Evolutionary conservation across 192 early-diverging fungal species (phyloP), one percentile per base, ranked within the genome.

Genomic region (Coemansia sp.): DNA sequence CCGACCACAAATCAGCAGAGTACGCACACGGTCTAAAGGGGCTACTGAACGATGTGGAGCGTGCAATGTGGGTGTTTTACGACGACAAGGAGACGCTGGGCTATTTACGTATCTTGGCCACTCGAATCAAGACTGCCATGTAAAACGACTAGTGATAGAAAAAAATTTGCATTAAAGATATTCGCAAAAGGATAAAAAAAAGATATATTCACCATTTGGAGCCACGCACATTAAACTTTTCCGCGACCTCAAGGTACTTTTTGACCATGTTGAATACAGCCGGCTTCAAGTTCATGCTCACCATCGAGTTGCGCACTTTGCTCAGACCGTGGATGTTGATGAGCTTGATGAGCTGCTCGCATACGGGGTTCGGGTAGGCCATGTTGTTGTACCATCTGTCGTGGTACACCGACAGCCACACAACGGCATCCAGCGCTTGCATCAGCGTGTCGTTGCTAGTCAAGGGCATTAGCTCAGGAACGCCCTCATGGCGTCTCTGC

Each of bases 301-400:
- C 90, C 64, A 97, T 77, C 43, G 90, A 93, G 76, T 98, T 94
- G 66, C 92, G 91, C 39, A 99, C 93, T 75, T 98, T 98, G 64
- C 92, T 91, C 46, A 97, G 80, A 6, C 98, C 98, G 70, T 98
- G 94, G 47, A 79, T 86, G 52, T 88, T 81, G 64, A 98, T 94
- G 16, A 99, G 83, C 70, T 87, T 93, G 84, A 97, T 94, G 38
- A 99, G 67, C 57, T 89, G 90, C 61, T 87, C 78, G n/a, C 92
- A 89, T 27, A 98, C 89, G 7, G 92, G 90, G 22, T 92, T 94
- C 27, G 98, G 98, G 74, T 93, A 99, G 16, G 91, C 88, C 80
- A 92, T 94, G 58, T 95, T 94, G 69, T 94, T 92, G 81, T 95
- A 97, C 86, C 96, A 92, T 34, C 95, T 88, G 65, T 97, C 96